Base-by-base conservation (phyloP, 2,329 filamentous ascomycete genomes). In the Xylariaceae sp. region DNA sequence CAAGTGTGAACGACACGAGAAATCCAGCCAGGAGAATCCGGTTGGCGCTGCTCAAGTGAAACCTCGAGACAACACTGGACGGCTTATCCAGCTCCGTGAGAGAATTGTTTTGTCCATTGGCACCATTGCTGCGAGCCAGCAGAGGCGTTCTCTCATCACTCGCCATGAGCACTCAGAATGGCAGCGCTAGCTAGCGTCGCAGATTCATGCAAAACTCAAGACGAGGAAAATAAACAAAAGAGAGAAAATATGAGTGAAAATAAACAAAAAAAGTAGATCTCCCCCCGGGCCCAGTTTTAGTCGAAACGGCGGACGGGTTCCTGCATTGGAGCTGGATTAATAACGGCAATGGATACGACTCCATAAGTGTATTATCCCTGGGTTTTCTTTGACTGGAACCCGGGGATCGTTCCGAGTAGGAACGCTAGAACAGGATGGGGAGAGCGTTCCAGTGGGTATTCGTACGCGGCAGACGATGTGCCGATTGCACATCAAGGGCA, bases 1-100 rank as follows among this genome's bases (percentile, higher is more conserved):
- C 68, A 30, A 72, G 64, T n/a, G 68, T 70, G 57, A 72, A 70
- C 9, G 67, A 55, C 64, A 71, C 70, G 49, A 72, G 58, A 50
- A 72, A 71, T 15, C 70, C 69, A 63, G 70, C 70, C 15, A 72
- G 65, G 37, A 72, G 54, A 42, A 71, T 68, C 39, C 70, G 68
- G 54, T 71, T 71, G 34, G 70, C 67, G 56, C 64, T 64, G 44
- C 67, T 62, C 62, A 71, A 68, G 17, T 66, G 15, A 52, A 58
- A 47, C 9, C 55, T 59, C 48, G 58, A 47, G 48, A 55, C 53
- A 52, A 51, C 47, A 18, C 60, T 30, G 37, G 47, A 18, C 48
- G 54, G n/a, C 39, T 50, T 34, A 42, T 23, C 39, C 18, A 39
- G 55, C 48, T 45, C 35, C 10, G 55, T 55, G 50, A 55, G 50